A percentile compares a stretch with the other conserved stretches of the same genome.
These are phyloP conservation scores for Wickerhamomyces ciferrii DNA, from an alignment of 805 yeast species.

Conservation along the genomic window DNA sequence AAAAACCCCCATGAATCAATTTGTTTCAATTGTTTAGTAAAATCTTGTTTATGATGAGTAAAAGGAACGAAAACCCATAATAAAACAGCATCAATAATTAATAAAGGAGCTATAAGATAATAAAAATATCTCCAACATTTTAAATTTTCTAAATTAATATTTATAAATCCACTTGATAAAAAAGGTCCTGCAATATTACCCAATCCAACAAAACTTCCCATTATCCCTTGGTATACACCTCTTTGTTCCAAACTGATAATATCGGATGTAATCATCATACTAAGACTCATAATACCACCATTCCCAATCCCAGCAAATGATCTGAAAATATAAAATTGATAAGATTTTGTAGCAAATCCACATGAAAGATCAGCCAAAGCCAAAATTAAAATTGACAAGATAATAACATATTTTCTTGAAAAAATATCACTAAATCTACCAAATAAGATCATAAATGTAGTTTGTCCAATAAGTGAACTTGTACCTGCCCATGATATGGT, in stretches of 20 bases:
- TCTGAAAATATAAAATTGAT: constrained; percentile 45
- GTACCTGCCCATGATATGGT: constrained; percentile 60
- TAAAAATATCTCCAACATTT: constrained; percentile 42
- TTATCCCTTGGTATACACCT: constrained; percentile 53
- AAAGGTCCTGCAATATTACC: constrained; percentile 43
- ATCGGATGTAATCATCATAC: constrained; percentile 51
- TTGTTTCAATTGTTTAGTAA: neutral
- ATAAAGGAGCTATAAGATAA: constrained; percentile 30
- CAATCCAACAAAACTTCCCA: constrained; percentile 43
- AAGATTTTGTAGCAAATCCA: constrained; percentile 43
- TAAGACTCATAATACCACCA: constrained; percentile 46
- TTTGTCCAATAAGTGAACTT: constrained; percentile 42
- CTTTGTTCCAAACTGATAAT: constrained; percentile 46
- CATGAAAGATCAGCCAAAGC: constrained; percentile 42
- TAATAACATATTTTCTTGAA: constrained; percentile 41
- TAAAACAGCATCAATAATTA: constrained; percentile 9
- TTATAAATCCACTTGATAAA: constrained; percentile 33
- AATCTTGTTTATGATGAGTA: neutral
- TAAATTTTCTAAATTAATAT: no score
- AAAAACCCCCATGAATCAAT: constrained; percentile 47
- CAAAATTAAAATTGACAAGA: constrained; percentile 33
- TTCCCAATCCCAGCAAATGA: constrained; percentile 53
- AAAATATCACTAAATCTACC: constrained; percentile 54
- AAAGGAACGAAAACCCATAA: neutral
- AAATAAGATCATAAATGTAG: constrained; percentile 44